phyloP scores from a whole-genome alignment of 139 green algal genomes.

The Tetraselmis chui region DNA sequence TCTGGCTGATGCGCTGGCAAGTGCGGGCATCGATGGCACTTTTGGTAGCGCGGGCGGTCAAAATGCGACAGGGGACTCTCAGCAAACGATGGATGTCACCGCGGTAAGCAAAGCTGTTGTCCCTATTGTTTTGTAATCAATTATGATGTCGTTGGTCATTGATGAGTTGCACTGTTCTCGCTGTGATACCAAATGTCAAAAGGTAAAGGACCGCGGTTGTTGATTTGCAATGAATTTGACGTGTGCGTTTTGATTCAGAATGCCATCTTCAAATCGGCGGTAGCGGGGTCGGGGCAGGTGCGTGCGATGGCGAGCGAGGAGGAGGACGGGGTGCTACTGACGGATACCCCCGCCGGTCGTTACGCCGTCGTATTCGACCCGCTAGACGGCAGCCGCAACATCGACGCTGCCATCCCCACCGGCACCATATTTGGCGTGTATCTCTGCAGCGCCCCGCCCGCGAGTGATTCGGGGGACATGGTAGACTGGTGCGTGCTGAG shows the following conservation, averaged over 20 bases:
- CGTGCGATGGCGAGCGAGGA: conserved; percentile 54
- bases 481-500: conserved; percentile 5
- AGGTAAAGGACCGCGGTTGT: no score
- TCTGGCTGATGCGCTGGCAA: background rate
- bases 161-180: no score
- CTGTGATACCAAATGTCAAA: no score
- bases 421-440: conserved; percentile 76
- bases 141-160: background rate
- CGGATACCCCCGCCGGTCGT: background rate
- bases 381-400: conserved; percentile 63
- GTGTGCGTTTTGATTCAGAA: no score
- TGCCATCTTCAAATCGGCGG: conserved; percentile 33
- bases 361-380: conserved; percentile 65
- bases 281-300: conserved; percentile 34
- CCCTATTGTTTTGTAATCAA: background rate
- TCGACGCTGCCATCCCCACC: conserved; percentile 54
- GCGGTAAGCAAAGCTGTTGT: conserved; percentile 19
- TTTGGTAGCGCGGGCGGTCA: conserved; percentile 13
- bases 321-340: conserved; percentile 30
- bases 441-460: background rate
- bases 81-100: conserved; percentile 53
- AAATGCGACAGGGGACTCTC: conserved; percentile 29
- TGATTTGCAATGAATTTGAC: no score
- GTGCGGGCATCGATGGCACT: conserved; percentile 34
- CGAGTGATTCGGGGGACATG: background rate